These are phyloP conservation scores for Cladosporium sp. DNA, from an alignment of 2,329 filamentous ascomycete species.

Conservation along the genomic window DNA sequence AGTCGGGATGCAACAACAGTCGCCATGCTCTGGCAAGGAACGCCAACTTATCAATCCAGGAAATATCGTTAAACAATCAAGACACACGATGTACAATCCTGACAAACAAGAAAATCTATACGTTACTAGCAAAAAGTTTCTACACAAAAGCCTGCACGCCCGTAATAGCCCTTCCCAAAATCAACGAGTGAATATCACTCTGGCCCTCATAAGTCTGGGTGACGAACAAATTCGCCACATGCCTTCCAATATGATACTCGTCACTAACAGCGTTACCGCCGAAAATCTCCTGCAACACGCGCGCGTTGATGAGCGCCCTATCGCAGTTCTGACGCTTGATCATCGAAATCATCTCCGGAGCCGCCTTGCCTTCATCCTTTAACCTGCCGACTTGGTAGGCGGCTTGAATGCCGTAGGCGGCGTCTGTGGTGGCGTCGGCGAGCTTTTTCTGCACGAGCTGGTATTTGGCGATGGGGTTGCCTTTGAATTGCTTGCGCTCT, in stretches of 20 bases:
- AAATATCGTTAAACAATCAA: too few species aligned
- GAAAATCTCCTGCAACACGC: conserved; percentile 88
- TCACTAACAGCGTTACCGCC: conserved; percentile 98
- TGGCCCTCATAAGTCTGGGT: conserved; percentile 98
- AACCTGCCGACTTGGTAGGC: conserved; percentile 85
- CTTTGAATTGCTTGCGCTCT: conserved; percentile 92
- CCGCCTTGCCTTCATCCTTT: conserved; percentile 82
- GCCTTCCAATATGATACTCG: conserved; percentile 90
- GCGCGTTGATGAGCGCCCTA: conserved; percentile 71
- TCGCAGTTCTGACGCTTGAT: conserved; percentile 98
- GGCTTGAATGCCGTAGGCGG: conserved; percentile 84
- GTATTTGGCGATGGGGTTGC: conserved; percentile 90
- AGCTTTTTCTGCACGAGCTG: conserved; percentile 97
- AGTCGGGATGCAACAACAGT: too few species aligned
- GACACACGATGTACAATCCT: too few species aligned
- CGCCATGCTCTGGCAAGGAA: too few species aligned
- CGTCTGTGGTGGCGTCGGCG: conserved; percentile 85
- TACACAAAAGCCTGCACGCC: conserved; percentile 69
- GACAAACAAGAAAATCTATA: background rate
- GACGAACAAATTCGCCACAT: conserved; percentile 94
- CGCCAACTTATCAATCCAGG: too few species aligned
- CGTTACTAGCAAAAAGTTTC: background rate
- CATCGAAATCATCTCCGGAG: conserved; percentile 95
- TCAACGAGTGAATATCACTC: conserved; percentile 79
- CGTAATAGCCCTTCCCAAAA: conserved; percentile 48